phyloP scores from a whole-genome alignment of 345 rosid species.

The Lepidium africanum region DNA sequence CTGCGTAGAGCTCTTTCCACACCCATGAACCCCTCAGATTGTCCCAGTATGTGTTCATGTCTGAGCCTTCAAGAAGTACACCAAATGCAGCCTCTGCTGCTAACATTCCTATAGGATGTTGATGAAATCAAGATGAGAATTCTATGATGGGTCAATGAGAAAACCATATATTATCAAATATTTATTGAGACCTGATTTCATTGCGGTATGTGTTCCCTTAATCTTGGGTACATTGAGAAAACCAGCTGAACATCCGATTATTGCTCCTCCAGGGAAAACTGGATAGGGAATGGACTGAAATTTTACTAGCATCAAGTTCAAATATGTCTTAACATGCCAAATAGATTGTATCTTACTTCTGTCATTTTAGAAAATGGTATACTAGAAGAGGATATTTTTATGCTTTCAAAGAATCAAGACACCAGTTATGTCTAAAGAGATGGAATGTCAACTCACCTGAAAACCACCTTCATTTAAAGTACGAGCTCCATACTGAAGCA shows the following conservation, averaged over 20 bases:
- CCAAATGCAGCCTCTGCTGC: slow-evolving; percentile 92
- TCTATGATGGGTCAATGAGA: not conserved
- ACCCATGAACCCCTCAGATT: slow-evolving; percentile 69
- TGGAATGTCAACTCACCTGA: slow-evolving; percentile 51
- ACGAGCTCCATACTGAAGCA: slow-evolving; percentile 93
- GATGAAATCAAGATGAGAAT: not conserved
- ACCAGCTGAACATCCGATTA: slow-evolving; percentile 96
- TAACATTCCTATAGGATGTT: slow-evolving; percentile 66
- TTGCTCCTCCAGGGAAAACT: slow-evolving; percentile 96
- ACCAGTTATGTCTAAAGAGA: not conserved
- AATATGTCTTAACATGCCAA: slow-evolving; percentile 13
- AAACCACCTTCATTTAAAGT: slow-evolving; percentile 96
- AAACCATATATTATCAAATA: not conserved
- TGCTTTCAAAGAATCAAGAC: not conserved
- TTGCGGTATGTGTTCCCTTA: slow-evolving; percentile 98
- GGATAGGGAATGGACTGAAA: slow-evolving; percentile 99
- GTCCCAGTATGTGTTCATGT: slow-evolving; percentile 72
- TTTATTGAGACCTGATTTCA: slow-evolving; percentile 73
- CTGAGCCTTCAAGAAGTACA: slow-evolving; percentile 44
- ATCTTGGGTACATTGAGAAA: slow-evolving; percentile 94
- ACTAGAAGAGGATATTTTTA: not conserved
- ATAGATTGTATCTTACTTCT: not conserved
- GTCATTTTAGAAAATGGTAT: not conserved
- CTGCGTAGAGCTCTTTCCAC: slow-evolving; percentile 76
- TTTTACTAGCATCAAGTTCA: slow-evolving; percentile 74